A percentile compares a stretch with the other conserved stretches of the same genome.
Evolutionary conservation across 352 stramenopile species (phyloP).

Genomic region (Globisporangium nunn): DNA sequence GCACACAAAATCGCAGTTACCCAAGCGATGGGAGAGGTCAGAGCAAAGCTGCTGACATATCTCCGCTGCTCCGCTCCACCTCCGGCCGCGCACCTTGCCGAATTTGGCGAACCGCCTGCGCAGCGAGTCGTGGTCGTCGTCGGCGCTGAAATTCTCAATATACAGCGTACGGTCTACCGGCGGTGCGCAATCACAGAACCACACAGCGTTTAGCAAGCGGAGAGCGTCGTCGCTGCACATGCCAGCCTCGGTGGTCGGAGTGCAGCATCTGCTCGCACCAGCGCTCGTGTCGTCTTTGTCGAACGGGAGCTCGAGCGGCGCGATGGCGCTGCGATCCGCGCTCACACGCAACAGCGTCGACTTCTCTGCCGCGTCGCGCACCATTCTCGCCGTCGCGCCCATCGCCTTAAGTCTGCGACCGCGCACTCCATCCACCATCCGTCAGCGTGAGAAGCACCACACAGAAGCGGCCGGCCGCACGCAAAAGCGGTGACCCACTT

Average conservation of each 20-base stretch:
- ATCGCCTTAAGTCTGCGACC: slow-evolving; percentile 35
- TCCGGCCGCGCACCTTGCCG: slow-evolving; percentile 35
- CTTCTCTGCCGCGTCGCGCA: slow-evolving; percentile 52
- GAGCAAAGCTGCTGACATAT: no score
- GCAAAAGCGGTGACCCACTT: slow-evolving; percentile 20
- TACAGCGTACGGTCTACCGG: slow-evolving; percentile 57
- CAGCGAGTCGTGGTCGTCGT: slow-evolving; percentile 66
- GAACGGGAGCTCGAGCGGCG: slow-evolving; percentile 27
- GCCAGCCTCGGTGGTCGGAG: background rate
- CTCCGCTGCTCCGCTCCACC: background rate
- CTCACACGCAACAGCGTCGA: slow-evolving; percentile 43
- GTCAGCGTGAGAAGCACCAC: background rate
- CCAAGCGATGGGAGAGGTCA: no score
- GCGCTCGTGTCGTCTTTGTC: slow-evolving; percentile 20
- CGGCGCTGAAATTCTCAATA: slow-evolving; percentile 53
- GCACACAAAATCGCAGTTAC: background rate
- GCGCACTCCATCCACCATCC: background rate
- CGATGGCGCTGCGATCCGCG: slow-evolving; percentile 29
- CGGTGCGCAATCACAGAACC: background rate
- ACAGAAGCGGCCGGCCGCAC: no score
- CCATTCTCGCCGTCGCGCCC: slow-evolving; percentile 45
- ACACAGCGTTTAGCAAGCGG: background rate
- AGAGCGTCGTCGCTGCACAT: background rate
- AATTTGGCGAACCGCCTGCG: slow-evolving; percentile 45
- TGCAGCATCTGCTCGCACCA: background rate